These are phyloP conservation scores for Clarireedia sp. DNA, from an alignment of 2,329 filamentous ascomycete genomes.

Conservation along the genomic window DNA sequence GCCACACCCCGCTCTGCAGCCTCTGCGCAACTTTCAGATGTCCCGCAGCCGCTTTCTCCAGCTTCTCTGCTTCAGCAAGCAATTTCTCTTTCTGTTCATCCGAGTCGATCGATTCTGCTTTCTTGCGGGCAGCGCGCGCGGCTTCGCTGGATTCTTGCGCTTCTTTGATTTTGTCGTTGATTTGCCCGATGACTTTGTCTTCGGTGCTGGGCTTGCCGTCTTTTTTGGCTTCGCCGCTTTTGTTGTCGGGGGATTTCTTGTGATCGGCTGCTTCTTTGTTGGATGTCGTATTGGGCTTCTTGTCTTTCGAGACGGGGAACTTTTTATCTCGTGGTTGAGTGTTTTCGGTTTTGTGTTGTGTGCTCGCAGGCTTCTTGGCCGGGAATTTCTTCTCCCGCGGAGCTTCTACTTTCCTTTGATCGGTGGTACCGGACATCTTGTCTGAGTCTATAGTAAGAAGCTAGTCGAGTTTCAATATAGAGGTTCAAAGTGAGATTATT, in stretches of 20 bases:
- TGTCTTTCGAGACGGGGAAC: too few species aligned
- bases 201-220: slow-evolving; percentile 8
- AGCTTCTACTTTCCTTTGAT: too few species aligned
- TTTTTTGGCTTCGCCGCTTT: neutral
- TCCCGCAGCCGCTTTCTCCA: slow-evolving; percentile 33
- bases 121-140: slow-evolving; percentile 3
- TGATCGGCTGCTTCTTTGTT: neutral
- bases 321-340: too few species aligned
- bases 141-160: slow-evolving; percentile 12
- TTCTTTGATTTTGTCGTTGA: slow-evolving; percentile 8
- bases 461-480: too few species aligned
- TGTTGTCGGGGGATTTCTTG: neutral
- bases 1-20: slow-evolving; percentile 24
- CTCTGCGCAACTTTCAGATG: slow-evolving; percentile 59
- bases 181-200: slow-evolving; percentile 16
- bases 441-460: too few species aligned
- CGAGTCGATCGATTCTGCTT: slow-evolving; percentile 5
- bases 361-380: too few species aligned
- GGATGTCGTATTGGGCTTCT: too few species aligned
- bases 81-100: slow-evolving; percentile 13
- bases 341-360: too few species aligned
- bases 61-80: slow-evolving; percentile 15
- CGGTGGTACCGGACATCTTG: too few species aligned
- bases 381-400: too few species aligned
- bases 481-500: too few species aligned